These are phyloP conservation scores for Exophiala xenobiotica DNA, from an alignment of 2,329 filamentous ascomycete species.

Conservation along the genomic window DNA sequence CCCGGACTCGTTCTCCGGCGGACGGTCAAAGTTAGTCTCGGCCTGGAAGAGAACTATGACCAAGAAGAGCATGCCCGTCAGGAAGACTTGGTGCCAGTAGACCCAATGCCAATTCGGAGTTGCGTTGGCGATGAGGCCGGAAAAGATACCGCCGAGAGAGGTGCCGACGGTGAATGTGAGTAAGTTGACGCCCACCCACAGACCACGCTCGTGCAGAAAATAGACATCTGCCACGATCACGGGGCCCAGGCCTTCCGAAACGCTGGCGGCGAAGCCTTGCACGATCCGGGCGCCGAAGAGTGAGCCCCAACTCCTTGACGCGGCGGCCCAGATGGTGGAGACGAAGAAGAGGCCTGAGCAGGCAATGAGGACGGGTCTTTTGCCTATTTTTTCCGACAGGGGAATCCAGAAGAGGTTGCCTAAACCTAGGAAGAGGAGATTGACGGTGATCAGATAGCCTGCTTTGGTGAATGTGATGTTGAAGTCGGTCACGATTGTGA, in stretches of 20 bases:
- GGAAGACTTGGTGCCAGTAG: constrained; percentile 3
- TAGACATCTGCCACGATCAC: constrained; percentile 64
- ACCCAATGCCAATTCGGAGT: constrained; percentile 14
- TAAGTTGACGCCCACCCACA: constrained; percentile 51
- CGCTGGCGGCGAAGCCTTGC: constrained; percentile 62
- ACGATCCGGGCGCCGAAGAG: constrained; percentile 64
- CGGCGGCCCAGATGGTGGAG: constrained; percentile 58
- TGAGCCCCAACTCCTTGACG: constrained; percentile 55
- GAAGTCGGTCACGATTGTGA: constrained; percentile 7
- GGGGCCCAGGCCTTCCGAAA: constrained; percentile 52
- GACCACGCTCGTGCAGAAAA: constrained; percentile 64
- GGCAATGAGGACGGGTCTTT: constrained; percentile 53
- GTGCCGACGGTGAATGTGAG: constrained; percentile 47
- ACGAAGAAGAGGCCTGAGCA: constrained; percentile 54
- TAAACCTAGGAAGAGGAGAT: constrained; percentile 57
- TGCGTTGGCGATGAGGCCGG: constrained; percentile 9
- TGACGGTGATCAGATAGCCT: constrained; percentile 41
- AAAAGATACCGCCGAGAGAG: constrained; percentile 3
- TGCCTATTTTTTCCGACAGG: constrained; percentile 54
- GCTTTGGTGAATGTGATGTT: constrained; percentile 4
- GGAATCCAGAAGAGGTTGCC: constrained; percentile 62
- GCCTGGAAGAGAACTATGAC: constrained; percentile 1
- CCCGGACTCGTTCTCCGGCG: constrained; percentile 9
- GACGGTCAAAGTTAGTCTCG: constrained; percentile 16
- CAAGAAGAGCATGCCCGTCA: constrained; percentile 7